Conservation (phyloP, 306 rosid species). For the Sphenostylis stenocarpa region DNA sequence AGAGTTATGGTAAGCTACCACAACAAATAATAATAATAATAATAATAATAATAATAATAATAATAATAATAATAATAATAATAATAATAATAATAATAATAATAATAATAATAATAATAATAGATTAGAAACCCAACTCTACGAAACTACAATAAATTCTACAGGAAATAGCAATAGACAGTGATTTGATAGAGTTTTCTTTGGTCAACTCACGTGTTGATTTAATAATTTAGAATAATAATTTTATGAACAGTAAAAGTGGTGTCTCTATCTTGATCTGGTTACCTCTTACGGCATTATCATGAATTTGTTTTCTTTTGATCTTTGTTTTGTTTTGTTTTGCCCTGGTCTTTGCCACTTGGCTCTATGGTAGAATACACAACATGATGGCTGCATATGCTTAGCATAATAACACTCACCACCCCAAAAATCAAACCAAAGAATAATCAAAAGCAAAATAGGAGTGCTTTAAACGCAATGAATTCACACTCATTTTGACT, state of each 20-base stretch:
- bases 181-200: not conserved
- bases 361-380: not conserved
- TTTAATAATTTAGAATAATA: slow-evolving; percentile 1
- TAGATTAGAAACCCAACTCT: too few species aligned
- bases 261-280: not conserved
- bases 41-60: too few species aligned
- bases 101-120: too few species aligned
- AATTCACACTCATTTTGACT: slow-evolving; percentile 8
- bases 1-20: too few species aligned
- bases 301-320: not conserved
- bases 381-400: not conserved
- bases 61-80: too few species aligned
- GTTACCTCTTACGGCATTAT: not conserved
- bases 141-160: too few species aligned
- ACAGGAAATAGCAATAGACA: not conserved
- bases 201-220: slow-evolving; percentile 31
- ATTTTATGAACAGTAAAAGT: not conserved
- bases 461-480: not conserved
- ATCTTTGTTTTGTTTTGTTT: not conserved
- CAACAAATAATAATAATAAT: too few species aligned
- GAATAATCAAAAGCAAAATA: not conserved
- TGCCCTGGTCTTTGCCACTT: not conserved
- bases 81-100: too few species aligned
- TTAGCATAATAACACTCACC: not conserved
- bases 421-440: not conserved